These are phyloP conservation scores for Talaromyces sp. DNA, from an alignment of 2,329 filamentous ascomycete species.

Conservation along the genomic window DNA sequence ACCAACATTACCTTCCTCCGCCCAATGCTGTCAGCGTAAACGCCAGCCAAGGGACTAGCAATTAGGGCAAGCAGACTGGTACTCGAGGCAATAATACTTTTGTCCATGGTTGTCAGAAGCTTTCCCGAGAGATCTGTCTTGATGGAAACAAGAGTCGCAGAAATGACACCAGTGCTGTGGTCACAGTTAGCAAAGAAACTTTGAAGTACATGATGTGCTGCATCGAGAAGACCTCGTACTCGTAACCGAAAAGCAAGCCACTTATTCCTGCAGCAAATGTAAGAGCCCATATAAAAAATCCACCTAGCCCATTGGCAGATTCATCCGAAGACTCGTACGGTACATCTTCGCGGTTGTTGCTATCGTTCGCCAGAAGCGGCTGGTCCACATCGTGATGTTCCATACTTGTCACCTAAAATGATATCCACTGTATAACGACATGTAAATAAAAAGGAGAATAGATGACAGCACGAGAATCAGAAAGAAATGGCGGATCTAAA, in stretches of 20 bases:
- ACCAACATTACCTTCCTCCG: slow-evolving; percentile 48
- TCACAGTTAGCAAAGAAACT: neutral
- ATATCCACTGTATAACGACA: neutral
- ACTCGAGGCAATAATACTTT: slow-evolving; percentile 57
- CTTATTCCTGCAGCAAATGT: slow-evolving; percentile 58
- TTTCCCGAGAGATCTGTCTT: slow-evolving; percentile 52
- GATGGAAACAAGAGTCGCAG: slow-evolving; percentile 57
- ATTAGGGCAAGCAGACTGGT: slow-evolving; percentile 58
- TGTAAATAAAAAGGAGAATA: neutral
- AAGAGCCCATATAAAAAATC: slow-evolving; percentile 53
- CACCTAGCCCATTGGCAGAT: slow-evolving; percentile 25
- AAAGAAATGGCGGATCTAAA: neutral
- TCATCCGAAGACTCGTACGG: neutral
- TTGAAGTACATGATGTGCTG: neutral
- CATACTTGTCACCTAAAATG: slow-evolving; percentile 2
- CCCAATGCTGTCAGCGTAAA: slow-evolving; percentile 51
- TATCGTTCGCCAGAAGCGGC: slow-evolving; percentile 14
- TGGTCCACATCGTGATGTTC: slow-evolving; percentile 11
- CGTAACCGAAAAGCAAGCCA: slow-evolving; percentile 61
- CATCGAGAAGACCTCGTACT: slow-evolving; percentile 38
- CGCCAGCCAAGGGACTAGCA: slow-evolving; percentile 53
- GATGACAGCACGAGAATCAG: no score
- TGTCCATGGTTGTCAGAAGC: slow-evolving; percentile 53
- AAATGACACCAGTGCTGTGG: slow-evolving; percentile 58
- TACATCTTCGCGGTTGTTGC: neutral